These are phyloP conservation scores for Sclerotinia sclerotiorum DNA, from an alignment of 2,329 filamentous ascomycete species.

Conservation along the genomic window DNA sequence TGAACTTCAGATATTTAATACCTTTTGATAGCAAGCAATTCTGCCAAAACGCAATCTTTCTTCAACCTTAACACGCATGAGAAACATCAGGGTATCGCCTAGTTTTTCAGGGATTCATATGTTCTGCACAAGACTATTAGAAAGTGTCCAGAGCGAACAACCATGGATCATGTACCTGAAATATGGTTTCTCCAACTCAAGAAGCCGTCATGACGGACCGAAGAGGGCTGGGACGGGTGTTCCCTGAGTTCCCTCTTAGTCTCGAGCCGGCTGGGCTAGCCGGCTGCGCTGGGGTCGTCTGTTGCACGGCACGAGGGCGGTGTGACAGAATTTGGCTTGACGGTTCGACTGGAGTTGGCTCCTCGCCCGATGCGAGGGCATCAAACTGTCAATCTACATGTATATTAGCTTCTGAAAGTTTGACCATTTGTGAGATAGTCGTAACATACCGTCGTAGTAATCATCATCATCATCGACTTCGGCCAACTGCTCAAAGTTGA, in stretches of 20 bases:
- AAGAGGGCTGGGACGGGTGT: constrained; percentile 61
- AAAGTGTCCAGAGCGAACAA: neutral
- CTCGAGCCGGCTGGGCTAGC: constrained; percentile 41
- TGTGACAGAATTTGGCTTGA: constrained; percentile 46
- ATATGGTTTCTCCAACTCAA: constrained; percentile 39
- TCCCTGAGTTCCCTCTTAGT: constrained; percentile 46
- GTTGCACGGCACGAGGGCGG: constrained; percentile 46
- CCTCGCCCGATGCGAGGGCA: constrained; percentile 86
- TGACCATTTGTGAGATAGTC: neutral
- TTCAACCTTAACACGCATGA: constrained; percentile 22
- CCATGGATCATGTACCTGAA: constrained; percentile 16
- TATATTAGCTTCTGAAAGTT: constrained; percentile 27
- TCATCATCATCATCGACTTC: constrained; percentile 90
- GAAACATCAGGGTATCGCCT: constrained; percentile 23
- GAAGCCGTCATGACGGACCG: constrained; percentile 61
- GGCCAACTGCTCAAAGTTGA: constrained; percentile 98
- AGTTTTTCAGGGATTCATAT: constrained; percentile 22
- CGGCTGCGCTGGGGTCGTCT: constrained; percentile 45
- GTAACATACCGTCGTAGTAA: constrained; percentile 69
- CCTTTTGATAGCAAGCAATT: constrained; percentile 21
- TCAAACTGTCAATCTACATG: constrained; percentile 80
- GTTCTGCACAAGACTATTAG: constrained; percentile 14
- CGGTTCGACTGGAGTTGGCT: constrained; percentile 64
- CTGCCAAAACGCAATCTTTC: constrained; percentile 23
- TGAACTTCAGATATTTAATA: constrained; percentile 21